phyloP scores from a whole-genome alignment of 164 flowering plant genomes.

The Buxus sempervirens region DNA sequence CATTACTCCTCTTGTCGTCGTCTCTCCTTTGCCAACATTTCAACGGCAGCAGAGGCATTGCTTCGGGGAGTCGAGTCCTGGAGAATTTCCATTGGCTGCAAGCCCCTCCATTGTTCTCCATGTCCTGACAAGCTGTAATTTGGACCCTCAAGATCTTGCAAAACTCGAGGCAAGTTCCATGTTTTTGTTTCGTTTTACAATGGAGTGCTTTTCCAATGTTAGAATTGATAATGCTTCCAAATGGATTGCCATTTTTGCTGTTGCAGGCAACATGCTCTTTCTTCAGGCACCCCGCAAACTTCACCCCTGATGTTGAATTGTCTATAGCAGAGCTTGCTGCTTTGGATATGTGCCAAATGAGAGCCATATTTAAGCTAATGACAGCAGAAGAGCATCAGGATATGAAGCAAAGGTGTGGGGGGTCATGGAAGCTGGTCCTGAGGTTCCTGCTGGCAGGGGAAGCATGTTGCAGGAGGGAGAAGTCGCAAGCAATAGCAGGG shows the following conservation, averaged over 20 bases:
- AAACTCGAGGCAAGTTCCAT: conserved; percentile 83
- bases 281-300: conserved; percentile 90
- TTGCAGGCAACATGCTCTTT: conserved; percentile 90
- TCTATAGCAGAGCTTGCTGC: conserved; percentile 94
- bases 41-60: conserved; percentile 75
- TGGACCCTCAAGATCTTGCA: conserved; percentile 93
- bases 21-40: conserved; percentile 46
- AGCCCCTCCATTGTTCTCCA: conserved; percentile 94
- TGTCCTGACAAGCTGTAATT: conserved; percentile 77
- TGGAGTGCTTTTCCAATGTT: conserved; percentile 9
- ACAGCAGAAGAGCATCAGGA: conserved; percentile 43
- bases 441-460: conserved; percentile 92
- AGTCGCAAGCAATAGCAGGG: conserved; percentile 89
- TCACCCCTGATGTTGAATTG: conserved; percentile 68
- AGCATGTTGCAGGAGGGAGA: conserved; percentile 78
- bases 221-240: conserved; percentile 78
- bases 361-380: conserved; percentile 91
- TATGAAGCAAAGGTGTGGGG: conserved; percentile 78
- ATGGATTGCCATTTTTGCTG: conserved; percentile 30
- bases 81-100: conserved; percentile 90
- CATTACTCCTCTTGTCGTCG: conserved; percentile 43
- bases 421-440: conserved; percentile 93
- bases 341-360: conserved; percentile 85
- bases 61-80: conserved; percentile 70
- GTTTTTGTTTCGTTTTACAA: conserved; percentile 3